Conservation (phyloP, 1,284 basidiomycete genomes). For the Papiliotrema flavescens region DNA sequence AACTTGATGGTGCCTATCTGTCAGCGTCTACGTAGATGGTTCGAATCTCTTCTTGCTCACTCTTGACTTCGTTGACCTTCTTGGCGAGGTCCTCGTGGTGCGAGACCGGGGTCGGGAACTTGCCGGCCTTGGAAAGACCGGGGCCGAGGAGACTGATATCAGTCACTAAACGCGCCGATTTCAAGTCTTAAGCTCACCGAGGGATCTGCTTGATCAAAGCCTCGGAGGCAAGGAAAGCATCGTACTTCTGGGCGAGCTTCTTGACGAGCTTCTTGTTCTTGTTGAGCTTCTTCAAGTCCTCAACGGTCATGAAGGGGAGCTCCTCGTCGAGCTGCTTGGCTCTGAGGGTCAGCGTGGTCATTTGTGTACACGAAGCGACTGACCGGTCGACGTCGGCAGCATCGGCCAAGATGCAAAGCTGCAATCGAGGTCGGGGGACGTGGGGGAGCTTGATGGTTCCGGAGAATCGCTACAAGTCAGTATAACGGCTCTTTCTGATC, state of each 20-base stretch:
- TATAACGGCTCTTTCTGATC: conserved; percentile 3
- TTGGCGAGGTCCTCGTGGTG: conserved; percentile 86
- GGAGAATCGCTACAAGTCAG: conserved; percentile 59
- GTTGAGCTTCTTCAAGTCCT: conserved; percentile 91
- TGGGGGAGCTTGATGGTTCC: conserved; percentile 96
- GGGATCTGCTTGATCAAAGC: conserved; percentile 99
- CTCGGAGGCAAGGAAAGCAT: conserved; percentile 98
- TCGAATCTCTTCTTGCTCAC: too few species aligned
- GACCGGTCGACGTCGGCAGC: conserved; percentile 90
- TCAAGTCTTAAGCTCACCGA: conserved; percentile 43
- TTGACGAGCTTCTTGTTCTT: conserved; percentile 99
- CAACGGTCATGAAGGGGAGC: conserved; percentile 83
- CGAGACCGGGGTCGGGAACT: conserved; percentile 97
- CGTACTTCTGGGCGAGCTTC: conserved; percentile 99
- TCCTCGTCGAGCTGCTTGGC: conserved; percentile 50
- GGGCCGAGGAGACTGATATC: conserved; percentile 80
- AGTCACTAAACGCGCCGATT: background rate
- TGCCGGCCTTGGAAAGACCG: conserved; percentile 99
- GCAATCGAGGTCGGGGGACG: conserved; percentile 97
- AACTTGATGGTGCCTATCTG: conserved; percentile 91
- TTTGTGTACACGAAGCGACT: conserved; percentile 3
- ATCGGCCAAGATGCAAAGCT: conserved; percentile 98
- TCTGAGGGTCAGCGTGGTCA: too few species aligned
- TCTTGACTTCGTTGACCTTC: conserved; percentile 86
- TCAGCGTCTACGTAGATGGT: too few species aligned